These are phyloP conservation scores for Fragaria ananassa DNA, from an alignment of 306 rosid species.

Conservation along the genomic window DNA sequence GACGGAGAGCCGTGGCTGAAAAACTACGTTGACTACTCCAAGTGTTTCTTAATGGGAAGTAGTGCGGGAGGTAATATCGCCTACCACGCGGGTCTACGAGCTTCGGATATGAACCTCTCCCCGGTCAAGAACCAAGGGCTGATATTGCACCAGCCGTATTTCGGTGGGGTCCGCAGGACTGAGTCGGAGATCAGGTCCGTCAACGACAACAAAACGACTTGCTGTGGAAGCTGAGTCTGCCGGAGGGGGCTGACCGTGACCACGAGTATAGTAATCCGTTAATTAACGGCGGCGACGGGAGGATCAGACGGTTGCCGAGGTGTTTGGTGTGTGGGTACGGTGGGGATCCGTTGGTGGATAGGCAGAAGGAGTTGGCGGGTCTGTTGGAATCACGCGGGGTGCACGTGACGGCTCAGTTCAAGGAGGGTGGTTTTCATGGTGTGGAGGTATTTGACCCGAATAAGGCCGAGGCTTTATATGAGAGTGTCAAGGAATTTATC, in stretches of 20 bases:
- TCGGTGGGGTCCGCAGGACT: constrained; percentile 51
- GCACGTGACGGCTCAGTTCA: constrained; percentile 36
- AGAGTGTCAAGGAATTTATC: constrained; percentile 33
- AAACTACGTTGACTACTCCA: constrained; percentile 43
- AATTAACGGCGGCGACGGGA: constrained; percentile 9
- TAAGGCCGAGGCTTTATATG: constrained; percentile 29
- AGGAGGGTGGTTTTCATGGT: constrained; percentile 52
- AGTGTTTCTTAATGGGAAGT: constrained; percentile 51
- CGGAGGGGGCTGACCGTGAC: constrained; percentile 53
- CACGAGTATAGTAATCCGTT: constrained; percentile 65
- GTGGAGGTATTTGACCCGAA: constrained; percentile 51
- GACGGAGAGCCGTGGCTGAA: constrained; percentile 53
- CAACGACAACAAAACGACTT: constrained; percentile 62
- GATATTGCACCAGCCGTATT: constrained; percentile 43
- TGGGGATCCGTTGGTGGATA: constrained; percentile 67
- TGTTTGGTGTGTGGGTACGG: constrained; percentile 45
- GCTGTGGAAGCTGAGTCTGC: constrained; percentile 59
- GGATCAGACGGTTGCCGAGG: constrained; percentile 54
- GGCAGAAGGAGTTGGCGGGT: constrained; percentile 47
- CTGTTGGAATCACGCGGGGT: constrained; percentile 52
- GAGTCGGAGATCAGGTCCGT: constrained; percentile 41
- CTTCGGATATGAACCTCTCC: constrained; percentile 34
- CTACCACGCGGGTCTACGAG: constrained; percentile 55
- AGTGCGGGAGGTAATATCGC: constrained; percentile 64
- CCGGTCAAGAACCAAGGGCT: constrained; percentile 51